Evolutionary conservation across 257 asterid genomes (phyloP).

Genomic region (Gynochthodes officinalis): DNA sequence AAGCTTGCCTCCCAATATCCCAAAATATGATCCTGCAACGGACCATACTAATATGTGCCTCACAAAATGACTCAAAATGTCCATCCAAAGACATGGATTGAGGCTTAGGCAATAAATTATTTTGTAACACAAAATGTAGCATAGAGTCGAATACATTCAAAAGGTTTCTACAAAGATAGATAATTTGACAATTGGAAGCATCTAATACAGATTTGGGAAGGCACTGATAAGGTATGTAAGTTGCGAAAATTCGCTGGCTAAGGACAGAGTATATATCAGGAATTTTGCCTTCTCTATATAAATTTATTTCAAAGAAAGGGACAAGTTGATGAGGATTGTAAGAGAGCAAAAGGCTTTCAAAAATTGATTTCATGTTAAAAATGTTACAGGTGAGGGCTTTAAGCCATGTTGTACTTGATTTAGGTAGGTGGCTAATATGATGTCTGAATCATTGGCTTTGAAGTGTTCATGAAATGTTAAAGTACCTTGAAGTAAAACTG

Average conservation of each 20-base stretch:
- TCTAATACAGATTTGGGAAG: not conserved
- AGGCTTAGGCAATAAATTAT: too few relatives aligned
- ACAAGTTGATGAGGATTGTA: slow-evolving; percentile 25
- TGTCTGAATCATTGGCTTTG: slow-evolving; percentile 20
- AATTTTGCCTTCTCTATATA: not conserved
- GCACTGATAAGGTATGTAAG: slow-evolving; percentile 17
- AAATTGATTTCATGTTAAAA: not conserved
- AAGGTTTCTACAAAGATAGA: too few relatives aligned
- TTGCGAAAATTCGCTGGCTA: slow-evolving; percentile 7
- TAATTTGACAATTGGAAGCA: not conserved
- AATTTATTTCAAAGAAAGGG: slow-evolving; percentile 8
- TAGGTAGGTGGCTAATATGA: slow-evolving; percentile 25
- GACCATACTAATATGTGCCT: not conserved
- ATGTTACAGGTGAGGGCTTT: slow-evolving; percentile 15
- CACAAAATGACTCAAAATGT: too few relatives aligned
- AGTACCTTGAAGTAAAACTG: slow-evolving; percentile 16
- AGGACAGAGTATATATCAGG: not conserved
- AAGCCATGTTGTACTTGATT: slow-evolving; percentile 27
- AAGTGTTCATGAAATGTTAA: slow-evolving; percentile 18
- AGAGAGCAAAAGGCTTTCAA: slow-evolving; percentile 15
- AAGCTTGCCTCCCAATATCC: not conserved
- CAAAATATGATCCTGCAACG: not conserved
- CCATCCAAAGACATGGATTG: too few relatives aligned
- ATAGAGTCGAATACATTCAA: too few relatives aligned
- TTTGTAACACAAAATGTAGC: too few relatives aligned